Evolutionary conservation across 169 alveolate genomes (phyloP), one percentile per base, ranked within the genome.

Genomic region (Plasmodium malariae): DNA sequence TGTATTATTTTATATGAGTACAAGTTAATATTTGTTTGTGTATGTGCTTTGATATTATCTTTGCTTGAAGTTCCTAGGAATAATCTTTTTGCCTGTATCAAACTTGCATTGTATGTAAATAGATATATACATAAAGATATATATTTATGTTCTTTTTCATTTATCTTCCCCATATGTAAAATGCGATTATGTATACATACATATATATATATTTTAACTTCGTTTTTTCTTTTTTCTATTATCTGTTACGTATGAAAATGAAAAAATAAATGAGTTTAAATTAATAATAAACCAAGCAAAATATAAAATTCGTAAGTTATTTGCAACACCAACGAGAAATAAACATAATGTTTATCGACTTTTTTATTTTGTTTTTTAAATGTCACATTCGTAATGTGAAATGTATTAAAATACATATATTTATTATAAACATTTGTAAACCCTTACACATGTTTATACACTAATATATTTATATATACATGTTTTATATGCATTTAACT

Each of bases 331-430:
- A 68, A 68, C n/a, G 26, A 32, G 45, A 43, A 43, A 26, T 17
- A 37, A 24, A 43, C 59, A 36, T 37, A 67, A 17, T 37, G 40
- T 68, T 68, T 68, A 37, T 40, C 11, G 14, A 26, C 3, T 14
- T 14, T 55, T 12, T 32, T 63, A 28, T 62, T 28, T 63, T 28
- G 34, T 67, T 68, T 68, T 45, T 68, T 68, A 9, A 68, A 68
- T 40, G 60, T 21, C 24, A 24, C 60, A 68, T 40, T 68, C n/a
- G n/a, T 37, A 17, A 40, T 43, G 12, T 68, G 62, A 37, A 12
- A 40, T 40, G 40, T 37, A n/a, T n/a, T n/a, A n/a, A n/a, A 63
- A 63, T 63, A 63, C 28, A 30, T 63, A 63, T 63, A 24, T 45
- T 45, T 45, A 45, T 48, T 14, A 48, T 63, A 34, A 55, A 55